Conservation (phyloP, 345 rosid genomes). For the Angophora floribunda region DNA sequence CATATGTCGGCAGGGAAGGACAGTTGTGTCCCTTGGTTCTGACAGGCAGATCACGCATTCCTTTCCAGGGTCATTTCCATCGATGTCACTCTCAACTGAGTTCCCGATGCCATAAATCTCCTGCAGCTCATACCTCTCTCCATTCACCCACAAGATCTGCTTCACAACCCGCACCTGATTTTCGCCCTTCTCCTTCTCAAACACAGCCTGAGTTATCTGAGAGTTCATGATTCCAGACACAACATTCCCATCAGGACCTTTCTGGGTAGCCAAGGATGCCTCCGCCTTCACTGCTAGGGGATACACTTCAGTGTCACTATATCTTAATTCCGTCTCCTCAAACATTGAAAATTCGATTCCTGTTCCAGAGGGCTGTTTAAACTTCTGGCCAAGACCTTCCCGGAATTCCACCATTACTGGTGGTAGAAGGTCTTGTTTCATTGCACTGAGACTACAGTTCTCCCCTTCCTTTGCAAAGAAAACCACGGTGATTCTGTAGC, state of each 20-base stretch:
- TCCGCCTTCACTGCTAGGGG: conserved; percentile 84
- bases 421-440: conserved; percentile 46
- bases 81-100: conserved; percentile 56
- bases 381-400: conserved; percentile 82
- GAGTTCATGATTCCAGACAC: conserved; percentile 35
- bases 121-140: conserved; percentile 75
- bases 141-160: conserved; percentile 81
- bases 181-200: conserved; percentile 73
- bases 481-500: conserved; percentile 51
- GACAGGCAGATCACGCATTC: conserved; percentile 95
- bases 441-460: conserved; percentile 42
- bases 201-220: conserved; percentile 66
- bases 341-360: conserved; percentile 68
- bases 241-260: conserved; percentile 36
- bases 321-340: conserved; percentile 45
- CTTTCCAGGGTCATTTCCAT: conserved; percentile 73
- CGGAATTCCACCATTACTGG: conserved; percentile 55
- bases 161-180: conserved; percentile 50
- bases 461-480: conserved; percentile 86
- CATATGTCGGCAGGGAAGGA: conserved; percentile 98
- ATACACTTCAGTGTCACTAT: conserved; percentile 35
- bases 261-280: conserved; percentile 25
- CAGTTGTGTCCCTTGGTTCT: conserved; percentile 85
- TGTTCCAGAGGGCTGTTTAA: conserved; percentile 60
- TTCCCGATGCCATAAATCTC: conserved; percentile 95